Percentiles rank a stretch among this genome's conserved stretches.
Conservation (phyloP, 257 asterid species). For the Penstemon newberryi region DNA sequence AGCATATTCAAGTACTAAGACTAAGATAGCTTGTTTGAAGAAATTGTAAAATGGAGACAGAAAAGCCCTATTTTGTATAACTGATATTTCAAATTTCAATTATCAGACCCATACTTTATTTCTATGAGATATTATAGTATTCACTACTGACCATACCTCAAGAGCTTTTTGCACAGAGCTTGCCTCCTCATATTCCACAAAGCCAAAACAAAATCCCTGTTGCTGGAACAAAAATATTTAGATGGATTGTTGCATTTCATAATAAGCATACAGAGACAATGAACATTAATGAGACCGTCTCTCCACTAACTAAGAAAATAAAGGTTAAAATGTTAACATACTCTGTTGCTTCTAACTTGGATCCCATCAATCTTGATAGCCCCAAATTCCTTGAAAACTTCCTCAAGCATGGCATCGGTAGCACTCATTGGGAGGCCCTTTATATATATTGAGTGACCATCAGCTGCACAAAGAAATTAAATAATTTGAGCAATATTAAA, state of each 20-base stretch:
- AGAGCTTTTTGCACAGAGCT: constrained; percentile 66
- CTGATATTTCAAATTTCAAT: not conserved
- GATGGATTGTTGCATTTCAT: constrained; percentile 13
- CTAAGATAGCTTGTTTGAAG: not conserved
- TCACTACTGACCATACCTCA: constrained; percentile 49
- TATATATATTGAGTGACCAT: constrained; percentile 81
- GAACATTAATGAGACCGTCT: not conserved
- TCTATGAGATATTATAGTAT: not conserved
- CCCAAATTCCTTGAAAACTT: constrained; percentile 80
- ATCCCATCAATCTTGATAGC: constrained; percentile 73
- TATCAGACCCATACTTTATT: not conserved
- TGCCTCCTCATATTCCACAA: constrained; percentile 78
- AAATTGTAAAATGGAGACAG: not conserved
- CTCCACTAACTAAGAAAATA: not conserved
- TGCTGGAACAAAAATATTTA: constrained; percentile 37
- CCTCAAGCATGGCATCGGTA: constrained; percentile 56
- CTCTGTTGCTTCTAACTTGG: constrained; percentile 87
- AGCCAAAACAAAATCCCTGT: constrained; percentile 69
- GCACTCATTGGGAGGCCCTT: constrained; percentile 88
- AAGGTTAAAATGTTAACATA: constrained; percentile 31
- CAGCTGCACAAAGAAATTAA: constrained; percentile 51
- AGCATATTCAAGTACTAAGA: not conserved
- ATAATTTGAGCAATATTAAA: not conserved
- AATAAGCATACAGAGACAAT: not conserved
- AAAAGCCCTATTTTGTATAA: not conserved